Evolutionary conservation across 1,284 basidiomycete species (phyloP), one percentile per base, ranked within the genome.

Genomic region (Ceratobasidium sp.): DNA sequence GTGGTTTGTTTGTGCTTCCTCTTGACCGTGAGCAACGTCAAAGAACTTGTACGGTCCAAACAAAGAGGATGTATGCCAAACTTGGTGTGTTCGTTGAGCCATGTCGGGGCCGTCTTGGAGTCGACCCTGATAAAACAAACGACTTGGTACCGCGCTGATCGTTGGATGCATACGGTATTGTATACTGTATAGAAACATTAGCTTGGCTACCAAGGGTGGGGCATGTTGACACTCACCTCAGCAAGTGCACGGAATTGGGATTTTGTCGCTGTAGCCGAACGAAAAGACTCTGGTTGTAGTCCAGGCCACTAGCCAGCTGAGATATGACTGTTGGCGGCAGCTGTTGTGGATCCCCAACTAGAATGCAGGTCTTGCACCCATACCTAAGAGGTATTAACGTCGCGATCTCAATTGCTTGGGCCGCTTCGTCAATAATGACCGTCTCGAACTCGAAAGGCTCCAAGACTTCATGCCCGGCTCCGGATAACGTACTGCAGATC

Each of bases 131-230:
- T 99, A 99, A 86, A 99, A 99, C 0, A 97, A 86, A 71, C 88
- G 89, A 80, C 96, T 98, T 0, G 98, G 98, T 42, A 99, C 90
- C 67, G 87, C 87, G 80, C 96, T 97, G 83, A 99, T 99, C 78
- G 94, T 92, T 0, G 98, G 97, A 84, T 99, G 97, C 98, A 99
- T 99, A 83, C 98, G 97, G 84, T 99, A 99, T 86, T 99, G 98
- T 65, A 99, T 99, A 81, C 95, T 96, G 52, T 40, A 44, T 56
- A 20, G 56, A 44, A 52, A 23, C 68, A 52, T 80, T 61, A 77
- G 69, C 62, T 79, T 81, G 23, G 42, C 38, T 17, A 33, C 2
- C 38, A 26, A n/a, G 2, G 20, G 17, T 38, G 42, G 40, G 26
- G 38, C 23, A 38, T 17, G 23, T 28, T 56, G 26, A n/a, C 26